Evolutionary conservation across 768 basidiomycete genomes (phyloP).

Genomic region (Suillus decipiens): DNA sequence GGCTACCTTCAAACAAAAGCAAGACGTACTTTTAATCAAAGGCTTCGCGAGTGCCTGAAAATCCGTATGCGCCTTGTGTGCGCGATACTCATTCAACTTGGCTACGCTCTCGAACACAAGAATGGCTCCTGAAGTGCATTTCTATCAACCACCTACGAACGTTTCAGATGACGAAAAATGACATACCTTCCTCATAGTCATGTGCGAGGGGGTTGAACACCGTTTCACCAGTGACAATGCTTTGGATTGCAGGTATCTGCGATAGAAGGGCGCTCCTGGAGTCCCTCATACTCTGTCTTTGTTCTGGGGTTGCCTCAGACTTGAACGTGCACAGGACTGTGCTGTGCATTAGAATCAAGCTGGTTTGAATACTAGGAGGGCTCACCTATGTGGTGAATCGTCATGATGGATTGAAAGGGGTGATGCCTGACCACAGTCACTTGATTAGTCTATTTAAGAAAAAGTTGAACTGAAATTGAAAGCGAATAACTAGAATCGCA

Average conservation of each 20-base stretch:
- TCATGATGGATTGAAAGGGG: slow-evolving; percentile 1
- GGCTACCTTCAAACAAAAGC: not conserved
- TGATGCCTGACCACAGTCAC: not conserved
- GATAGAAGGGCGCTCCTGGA: slow-evolving; percentile 16
- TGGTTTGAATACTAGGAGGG: not conserved
- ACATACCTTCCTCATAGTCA: slow-evolving; percentile 26
- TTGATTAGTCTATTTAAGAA: not conserved
- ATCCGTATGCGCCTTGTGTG: slow-evolving; percentile 20
- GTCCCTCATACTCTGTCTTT: slow-evolving; percentile 9
- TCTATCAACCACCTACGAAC: not conserved
- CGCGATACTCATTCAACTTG: slow-evolving; percentile 14
- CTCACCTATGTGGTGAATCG: slow-evolving; percentile 23
- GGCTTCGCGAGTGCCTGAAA: slow-evolving; percentile 12
- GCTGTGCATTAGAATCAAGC: not conserved
- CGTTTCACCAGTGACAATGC: slow-evolving; percentile 16
- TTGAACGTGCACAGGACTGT: slow-evolving; percentile 28
- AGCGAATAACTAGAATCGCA: not conserved
- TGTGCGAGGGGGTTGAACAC: slow-evolving; percentile 23
- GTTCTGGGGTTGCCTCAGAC: slow-evolving; percentile 14
- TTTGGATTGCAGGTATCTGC: slow-evolving; percentile 21
- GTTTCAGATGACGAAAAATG: not conserved
- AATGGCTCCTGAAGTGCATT: slow-evolving; percentile 19
- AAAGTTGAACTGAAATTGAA: not conserved
- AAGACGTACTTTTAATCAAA: slow-evolving; percentile 22
- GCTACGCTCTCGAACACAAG: slow-evolving; percentile 24